Evolutionary conservation across 495 filamentous ascomycete species (phyloP).

Genomic region (Bombardia bombarda): DNA sequence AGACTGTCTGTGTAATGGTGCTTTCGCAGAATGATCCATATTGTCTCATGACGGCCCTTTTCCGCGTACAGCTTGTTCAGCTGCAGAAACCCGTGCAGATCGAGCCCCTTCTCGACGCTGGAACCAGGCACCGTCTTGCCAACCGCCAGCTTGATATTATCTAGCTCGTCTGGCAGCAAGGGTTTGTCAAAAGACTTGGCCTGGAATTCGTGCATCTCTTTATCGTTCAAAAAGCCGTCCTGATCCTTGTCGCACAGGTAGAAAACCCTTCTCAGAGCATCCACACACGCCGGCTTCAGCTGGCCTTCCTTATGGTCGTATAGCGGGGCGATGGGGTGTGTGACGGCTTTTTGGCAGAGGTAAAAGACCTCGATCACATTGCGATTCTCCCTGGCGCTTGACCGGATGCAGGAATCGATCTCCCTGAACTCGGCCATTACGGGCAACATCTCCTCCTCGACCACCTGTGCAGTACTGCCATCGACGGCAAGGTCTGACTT

Average conservation of each 20-base stretch:
- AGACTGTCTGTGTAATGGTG: constrained; percentile 95
- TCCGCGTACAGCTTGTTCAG: constrained; percentile 94
- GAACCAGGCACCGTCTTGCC: constrained; percentile 56
- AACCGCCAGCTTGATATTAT: constrained; percentile 82
- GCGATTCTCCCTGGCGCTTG: constrained; percentile 86
- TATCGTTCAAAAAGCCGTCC: constrained; percentile 86
- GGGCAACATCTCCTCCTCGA: constrained; percentile 96
- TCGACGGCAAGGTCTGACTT: constrained; percentile 73
- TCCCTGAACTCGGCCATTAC: constrained; percentile 99
- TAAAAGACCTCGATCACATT: constrained; percentile 98
- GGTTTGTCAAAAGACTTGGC: constrained; percentile 83
- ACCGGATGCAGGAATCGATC: constrained; percentile 94
- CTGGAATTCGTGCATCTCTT: constrained; percentile 87
- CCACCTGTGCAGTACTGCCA: constrained; percentile 64
- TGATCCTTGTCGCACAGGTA: constrained; percentile 95
- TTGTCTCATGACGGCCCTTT: constrained; percentile 95
- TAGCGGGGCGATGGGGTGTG: constrained; percentile 90
- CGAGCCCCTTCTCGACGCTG: constrained; percentile 63
- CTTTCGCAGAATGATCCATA: constrained; percentile 93
- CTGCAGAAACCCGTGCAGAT: constrained; percentile 71
- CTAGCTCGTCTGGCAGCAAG: constrained; percentile 66
- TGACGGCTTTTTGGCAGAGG: constrained; percentile 97
- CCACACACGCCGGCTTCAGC: constrained; percentile 80
- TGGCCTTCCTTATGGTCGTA: constrained; percentile 90
- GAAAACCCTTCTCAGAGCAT: constrained; percentile 82